These are phyloP conservation scores for Imleria badia DNA, from an alignment of 768 basidiomycete species.

Conservation along the genomic window DNA sequence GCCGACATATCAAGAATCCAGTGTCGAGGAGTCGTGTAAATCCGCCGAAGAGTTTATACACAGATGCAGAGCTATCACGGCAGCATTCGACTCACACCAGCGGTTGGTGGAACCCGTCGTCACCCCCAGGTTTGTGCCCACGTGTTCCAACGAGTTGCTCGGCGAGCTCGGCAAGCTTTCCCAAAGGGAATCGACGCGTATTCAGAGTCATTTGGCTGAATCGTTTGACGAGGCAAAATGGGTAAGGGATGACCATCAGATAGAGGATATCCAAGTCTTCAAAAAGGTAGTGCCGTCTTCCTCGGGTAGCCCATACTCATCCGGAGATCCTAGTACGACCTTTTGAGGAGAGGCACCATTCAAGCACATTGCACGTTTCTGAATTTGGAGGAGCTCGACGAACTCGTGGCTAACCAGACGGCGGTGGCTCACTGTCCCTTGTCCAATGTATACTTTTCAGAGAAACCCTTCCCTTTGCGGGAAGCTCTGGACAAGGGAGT, in stretches of 20 bases:
- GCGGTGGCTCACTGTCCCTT: conserved; percentile 86
- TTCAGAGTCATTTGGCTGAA: conserved; percentile 87
- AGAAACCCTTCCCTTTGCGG: conserved; percentile 62
- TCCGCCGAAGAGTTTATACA: conserved; percentile 59
- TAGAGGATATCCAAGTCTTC: conserved; percentile 75
- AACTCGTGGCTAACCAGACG: conserved; percentile 49
- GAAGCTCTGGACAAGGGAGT: conserved; percentile 67
- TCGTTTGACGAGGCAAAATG: conserved; percentile 72
- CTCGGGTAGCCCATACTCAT: conserved; percentile 7
- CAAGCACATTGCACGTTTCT: conserved; percentile 93
- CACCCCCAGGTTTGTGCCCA: conserved; percentile 89
- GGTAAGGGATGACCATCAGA: conserved; percentile 59
- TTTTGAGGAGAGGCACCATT: conserved; percentile 64
- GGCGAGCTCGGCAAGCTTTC: conserved; percentile 59
- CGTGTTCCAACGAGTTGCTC: conserved; percentile 75
- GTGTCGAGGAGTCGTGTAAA: conserved; percentile 46
- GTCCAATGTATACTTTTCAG: conserved; percentile 86
- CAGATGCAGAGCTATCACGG: conserved; percentile 42
- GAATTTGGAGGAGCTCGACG: conserved; percentile 45
- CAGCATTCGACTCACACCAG: conserved; percentile 41
- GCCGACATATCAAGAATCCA: conserved; percentile 67
- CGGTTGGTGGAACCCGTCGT: conserved; percentile 76
- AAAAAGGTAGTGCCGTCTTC: conserved; percentile 45
- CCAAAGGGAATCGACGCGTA: conserved; percentile 41
- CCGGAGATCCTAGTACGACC: conserved; percentile 42